Percentiles rank a stretch among this genome's conserved stretches.
Evolutionary conservation across 257 asterid species (phyloP).

Genomic region (Dorcoceras hygrometricum): DNA sequence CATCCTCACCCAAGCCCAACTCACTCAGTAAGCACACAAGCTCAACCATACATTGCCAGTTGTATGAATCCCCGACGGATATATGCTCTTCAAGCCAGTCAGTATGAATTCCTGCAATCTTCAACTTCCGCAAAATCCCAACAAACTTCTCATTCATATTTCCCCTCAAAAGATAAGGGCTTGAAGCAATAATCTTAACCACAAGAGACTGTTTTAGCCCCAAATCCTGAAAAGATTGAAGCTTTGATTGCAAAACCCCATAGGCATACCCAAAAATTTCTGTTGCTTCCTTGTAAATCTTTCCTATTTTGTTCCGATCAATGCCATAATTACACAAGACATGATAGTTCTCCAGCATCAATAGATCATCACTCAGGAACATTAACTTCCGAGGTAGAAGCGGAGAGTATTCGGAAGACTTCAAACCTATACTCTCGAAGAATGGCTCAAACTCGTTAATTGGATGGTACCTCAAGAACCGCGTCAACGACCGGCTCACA

Average conservation of each 20-base stretch:
- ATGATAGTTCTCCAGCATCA: slow-evolving; percentile 57
- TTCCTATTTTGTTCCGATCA: slow-evolving; percentile 51
- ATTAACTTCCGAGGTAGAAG: slow-evolving; percentile 56
- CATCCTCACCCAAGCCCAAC: slow-evolving; percentile 42
- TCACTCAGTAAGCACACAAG: slow-evolving; percentile 37
- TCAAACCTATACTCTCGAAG: slow-evolving; percentile 75
- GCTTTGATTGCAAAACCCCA: slow-evolving; percentile 46
- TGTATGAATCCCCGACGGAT: slow-evolving; percentile 32
- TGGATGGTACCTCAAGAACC: slow-evolving; percentile 77
- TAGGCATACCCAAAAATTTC: slow-evolving; percentile 47
- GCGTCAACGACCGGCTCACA: slow-evolving; percentile 40
- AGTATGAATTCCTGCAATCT: slow-evolving; percentile 34
- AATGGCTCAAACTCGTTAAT: slow-evolving; percentile 87
- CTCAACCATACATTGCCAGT: slow-evolving; percentile 50
- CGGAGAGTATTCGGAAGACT: slow-evolving; percentile 41
- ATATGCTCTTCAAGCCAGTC: slow-evolving; percentile 50
- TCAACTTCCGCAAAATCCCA: slow-evolving; percentile 40
- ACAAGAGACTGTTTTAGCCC: slow-evolving; percentile 52
- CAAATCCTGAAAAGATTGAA: slow-evolving; percentile 36
- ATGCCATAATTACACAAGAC: slow-evolving; percentile 64
- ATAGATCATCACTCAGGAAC: slow-evolving; percentile 60
- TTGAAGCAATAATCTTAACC: slow-evolving; percentile 46
- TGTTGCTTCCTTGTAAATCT: slow-evolving; percentile 47
- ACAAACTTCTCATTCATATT: slow-evolving; percentile 31
- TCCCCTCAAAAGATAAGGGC: slow-evolving; percentile 55